phyloP scores from a whole-genome alignment of 1,284 basidiomycete species.

The Coriolopsis trogii region DNA sequence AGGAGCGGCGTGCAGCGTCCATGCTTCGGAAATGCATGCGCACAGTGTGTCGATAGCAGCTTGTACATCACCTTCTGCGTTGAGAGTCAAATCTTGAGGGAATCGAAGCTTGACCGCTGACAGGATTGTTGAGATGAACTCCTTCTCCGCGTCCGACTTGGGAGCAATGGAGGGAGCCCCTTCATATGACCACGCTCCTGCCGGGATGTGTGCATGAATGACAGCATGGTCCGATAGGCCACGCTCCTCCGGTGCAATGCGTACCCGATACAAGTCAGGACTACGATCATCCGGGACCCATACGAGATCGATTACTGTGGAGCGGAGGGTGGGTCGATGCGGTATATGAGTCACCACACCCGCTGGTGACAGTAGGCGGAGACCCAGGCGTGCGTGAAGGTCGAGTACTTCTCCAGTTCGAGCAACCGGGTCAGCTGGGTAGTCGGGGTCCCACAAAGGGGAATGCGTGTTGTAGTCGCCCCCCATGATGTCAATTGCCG shows the following conservation, averaged over 20 bases:
- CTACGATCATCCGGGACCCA: neutral
- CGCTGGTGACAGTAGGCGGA: neutral
- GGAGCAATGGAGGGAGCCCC: conserved; percentile 1
- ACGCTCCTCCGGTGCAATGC: too few relatives aligned
- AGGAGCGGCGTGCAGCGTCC: neutral
- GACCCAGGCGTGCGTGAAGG: neutral
- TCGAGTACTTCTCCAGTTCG: neutral
- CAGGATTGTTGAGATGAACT: neutral
- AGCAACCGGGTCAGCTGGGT: neutral
- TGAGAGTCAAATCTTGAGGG: neutral
- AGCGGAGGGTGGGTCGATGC: neutral
- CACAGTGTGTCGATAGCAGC: neutral
- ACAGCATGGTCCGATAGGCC: too few relatives aligned
- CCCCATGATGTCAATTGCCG: neutral
- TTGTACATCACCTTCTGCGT: neutral
- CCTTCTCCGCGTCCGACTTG: neutral
- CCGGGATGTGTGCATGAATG: too few relatives aligned
- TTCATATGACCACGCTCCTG: conserved; percentile 1
- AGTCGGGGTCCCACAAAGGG: neutral
- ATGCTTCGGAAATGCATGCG: neutral
- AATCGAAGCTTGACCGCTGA: neutral
- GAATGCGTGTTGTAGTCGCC: neutral
- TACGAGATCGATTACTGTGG: neutral
- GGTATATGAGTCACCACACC: neutral
- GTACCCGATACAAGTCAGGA: too few relatives aligned